Percentiles rank a stretch among this genome's conserved stretches.
Conservation (phyloP, 1,139 yeast species). For the Suhomyces kunorum region DNA sequence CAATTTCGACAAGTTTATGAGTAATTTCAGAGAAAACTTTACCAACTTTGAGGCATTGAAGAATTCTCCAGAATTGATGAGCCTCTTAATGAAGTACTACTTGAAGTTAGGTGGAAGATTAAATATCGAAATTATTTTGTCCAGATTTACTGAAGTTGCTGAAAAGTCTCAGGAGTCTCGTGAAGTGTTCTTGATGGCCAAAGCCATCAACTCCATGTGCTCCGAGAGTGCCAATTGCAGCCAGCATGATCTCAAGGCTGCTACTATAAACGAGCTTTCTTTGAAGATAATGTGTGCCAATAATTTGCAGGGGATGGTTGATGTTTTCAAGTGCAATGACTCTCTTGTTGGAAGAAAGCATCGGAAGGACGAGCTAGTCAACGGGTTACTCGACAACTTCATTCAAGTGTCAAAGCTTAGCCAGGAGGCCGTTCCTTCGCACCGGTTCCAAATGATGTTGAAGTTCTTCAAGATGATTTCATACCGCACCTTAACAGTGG, state of each 20-base stretch:
- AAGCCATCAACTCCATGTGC: slow-evolving; percentile 23
- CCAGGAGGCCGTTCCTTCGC: slow-evolving; percentile 2
- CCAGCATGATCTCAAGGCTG: background rate
- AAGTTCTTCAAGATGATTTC: slow-evolving; percentile 27
- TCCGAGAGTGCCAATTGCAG: background rate
- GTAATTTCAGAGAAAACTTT: slow-evolving; percentile 18
- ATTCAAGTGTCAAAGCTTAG: slow-evolving; percentile 6
- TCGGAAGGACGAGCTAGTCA: slow-evolving; percentile 19
- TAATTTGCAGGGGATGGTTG: slow-evolving; percentile 21
- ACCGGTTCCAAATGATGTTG: slow-evolving; percentile 19
- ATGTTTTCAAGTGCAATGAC: slow-evolving; percentile 15
- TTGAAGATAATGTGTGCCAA: slow-evolving; percentile 12
- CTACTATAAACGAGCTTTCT: slow-evolving; percentile 13
- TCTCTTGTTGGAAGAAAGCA: slow-evolving; percentile 11
- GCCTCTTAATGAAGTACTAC: slow-evolving; percentile 28
- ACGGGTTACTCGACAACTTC: slow-evolving; percentile 20
- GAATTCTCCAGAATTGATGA: slow-evolving; percentile 21
- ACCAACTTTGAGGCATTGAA: slow-evolving; percentile 13
- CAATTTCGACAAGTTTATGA: slow-evolving; percentile 20
- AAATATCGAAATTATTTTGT: slow-evolving; percentile 21
- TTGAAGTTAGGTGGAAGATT: slow-evolving; percentile 14
- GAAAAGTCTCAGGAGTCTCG: slow-evolving; percentile 18
- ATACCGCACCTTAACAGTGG: slow-evolving; percentile 23
- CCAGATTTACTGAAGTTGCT: slow-evolving; percentile 19
- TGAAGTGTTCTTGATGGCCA: slow-evolving; percentile 24